A percentile compares a stretch with the other conserved stretches of the same genome.
Conservation (phyloP, 495 filamentous ascomycete genomes). For the Margaritispora aquatica region DNA sequence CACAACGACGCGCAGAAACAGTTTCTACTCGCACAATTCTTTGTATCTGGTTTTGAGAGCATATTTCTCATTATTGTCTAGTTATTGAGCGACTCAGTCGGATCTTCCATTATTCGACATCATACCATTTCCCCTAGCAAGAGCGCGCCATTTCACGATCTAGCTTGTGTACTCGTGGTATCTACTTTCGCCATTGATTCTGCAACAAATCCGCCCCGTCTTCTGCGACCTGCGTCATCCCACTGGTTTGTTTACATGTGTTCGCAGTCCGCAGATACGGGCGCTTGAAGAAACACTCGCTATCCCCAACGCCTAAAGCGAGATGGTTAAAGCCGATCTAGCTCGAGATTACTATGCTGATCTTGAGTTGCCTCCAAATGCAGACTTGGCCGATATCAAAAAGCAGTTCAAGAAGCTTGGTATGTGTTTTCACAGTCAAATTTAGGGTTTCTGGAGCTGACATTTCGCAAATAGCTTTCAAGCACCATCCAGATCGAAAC, state of each 20-base stretch:
- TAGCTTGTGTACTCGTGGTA: neutral
- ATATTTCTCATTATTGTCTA: neutral
- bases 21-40: neutral
- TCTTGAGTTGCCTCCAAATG: conserved; percentile 58
- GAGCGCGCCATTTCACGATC: neutral
- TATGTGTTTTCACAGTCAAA: conserved; percentile 29
- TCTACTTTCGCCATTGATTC: neutral
- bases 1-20: neutral
- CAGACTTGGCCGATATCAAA: conserved; percentile 67
- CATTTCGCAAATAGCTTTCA: conserved; percentile 52
- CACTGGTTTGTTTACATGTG: neutral
- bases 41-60: neutral
- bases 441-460: neutral
- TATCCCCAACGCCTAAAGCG: neutral
- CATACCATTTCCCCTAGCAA: neutral
- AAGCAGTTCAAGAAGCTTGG: conserved; percentile 82
- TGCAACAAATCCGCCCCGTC: neutral
- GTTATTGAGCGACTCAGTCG: neutral
- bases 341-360: conserved; percentile 82
- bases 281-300: neutral
- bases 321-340: conserved; percentile 70
- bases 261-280: neutral
- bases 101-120: neutral
- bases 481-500: conserved; percentile 87
- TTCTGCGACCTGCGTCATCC: too few species aligned